phyloP scores from a whole-genome alignment of 257 asterid species.

The Solanum virginianum region DNA sequence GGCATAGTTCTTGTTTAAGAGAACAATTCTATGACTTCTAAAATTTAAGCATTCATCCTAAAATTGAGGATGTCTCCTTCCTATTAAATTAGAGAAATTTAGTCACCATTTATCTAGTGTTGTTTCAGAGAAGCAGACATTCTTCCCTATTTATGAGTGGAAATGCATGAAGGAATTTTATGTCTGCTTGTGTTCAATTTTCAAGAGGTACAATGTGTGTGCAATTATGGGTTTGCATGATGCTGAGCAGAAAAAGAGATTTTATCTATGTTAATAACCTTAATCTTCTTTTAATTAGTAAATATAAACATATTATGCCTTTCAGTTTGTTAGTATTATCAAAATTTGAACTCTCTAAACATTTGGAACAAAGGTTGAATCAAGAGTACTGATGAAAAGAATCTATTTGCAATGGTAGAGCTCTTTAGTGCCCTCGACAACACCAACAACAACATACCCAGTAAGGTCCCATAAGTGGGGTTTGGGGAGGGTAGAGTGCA shows the following conservation, averaged over 20 bases:
- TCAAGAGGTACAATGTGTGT: not conserved
- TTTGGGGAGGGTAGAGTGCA: too few relatives aligned
- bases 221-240: not conserved
- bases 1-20: not conserved
- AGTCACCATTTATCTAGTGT: not conserved
- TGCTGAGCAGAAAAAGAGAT: not conserved
- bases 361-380: not conserved
- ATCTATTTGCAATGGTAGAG: not conserved
- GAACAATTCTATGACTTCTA: not conserved
- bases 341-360: not conserved
- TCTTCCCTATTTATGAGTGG: not conserved
- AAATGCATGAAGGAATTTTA: not conserved
- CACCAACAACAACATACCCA: too few relatives aligned
- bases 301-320: not conserved
- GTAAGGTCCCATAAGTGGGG: too few relatives aligned
- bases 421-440: not conserved
- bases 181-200: not conserved
- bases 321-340: not conserved
- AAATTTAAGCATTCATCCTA: not conserved
- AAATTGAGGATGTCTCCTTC: not conserved
- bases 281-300: not conserved
- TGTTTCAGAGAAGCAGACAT: not conserved
- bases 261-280: not conserved
- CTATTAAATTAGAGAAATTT: not conserved
- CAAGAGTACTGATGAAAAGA: not conserved